Base-by-base conservation (phyloP, 2,329 filamentous ascomycete species). In the Sporothrix phasma region DNA sequence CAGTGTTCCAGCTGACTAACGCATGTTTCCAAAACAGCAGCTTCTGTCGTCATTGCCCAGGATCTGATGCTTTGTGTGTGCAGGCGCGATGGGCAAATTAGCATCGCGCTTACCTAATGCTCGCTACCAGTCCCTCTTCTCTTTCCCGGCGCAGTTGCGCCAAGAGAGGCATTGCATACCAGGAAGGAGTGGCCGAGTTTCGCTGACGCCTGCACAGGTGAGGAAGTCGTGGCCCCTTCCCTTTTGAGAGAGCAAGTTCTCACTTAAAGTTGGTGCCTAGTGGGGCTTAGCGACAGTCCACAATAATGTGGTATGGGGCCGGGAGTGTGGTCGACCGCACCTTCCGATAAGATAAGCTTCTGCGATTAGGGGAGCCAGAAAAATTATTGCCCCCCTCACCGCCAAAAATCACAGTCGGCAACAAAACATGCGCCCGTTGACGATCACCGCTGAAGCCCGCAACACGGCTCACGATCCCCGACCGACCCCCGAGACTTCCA, bases 341-440 rank as follows among this genome's bases (percentile, higher is more conserved):
- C 17, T 45, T 34, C 15, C 39, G 65, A 66, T 66, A 66, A 66
- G 66, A 67, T 65, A 65, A 62, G 51, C 15, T 51, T 61, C 46
- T 39, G 41, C 63, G 37, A 49, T 58, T 41, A 19, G 19, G 11
- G 29, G n/a, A 10, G 26, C 22, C 47, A 8, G n/a, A 41, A 61
- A 58, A 63, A 68, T 66, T 63, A 39, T 67, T 68, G 67, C 67
- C 67, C 64, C 62, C 65, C 66, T 66, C 65, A 68, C 67, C 67
- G 67, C 67, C 66, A 65, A 68, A 66, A 66, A 64, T 63, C 60
- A 11, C 58, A 26, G 31, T 13, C 19, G 11, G 19, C 34, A 13
- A 19, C 60, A 29, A 62, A 34, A 34, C 61, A 19, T 7, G 11
- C 45, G 5, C 19, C 34, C n/a, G 8, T 47, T 45, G 39, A 31